A percentile compares a stretch with the other conserved stretches of the same genome.
These are phyloP conservation scores for Platanthera zijinensis DNA, from an alignment of 106 monocot species.

Conservation along the genomic window DNA sequence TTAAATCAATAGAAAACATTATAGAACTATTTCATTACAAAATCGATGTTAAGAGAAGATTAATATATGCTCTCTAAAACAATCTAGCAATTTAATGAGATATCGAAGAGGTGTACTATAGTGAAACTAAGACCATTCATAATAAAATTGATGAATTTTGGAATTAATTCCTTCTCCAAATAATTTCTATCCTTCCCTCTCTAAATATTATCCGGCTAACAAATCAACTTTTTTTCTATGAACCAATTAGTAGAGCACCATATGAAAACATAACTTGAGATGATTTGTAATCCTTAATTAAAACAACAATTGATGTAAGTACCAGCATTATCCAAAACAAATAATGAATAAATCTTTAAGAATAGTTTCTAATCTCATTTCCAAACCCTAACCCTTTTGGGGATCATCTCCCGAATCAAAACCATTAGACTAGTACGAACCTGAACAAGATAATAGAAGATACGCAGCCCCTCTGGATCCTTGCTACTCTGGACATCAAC, in stretches of 20 bases:
- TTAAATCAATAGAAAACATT: too few species aligned
- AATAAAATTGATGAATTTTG: too few species aligned
- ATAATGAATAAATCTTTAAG: too few species aligned
- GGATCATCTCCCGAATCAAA: not conserved
- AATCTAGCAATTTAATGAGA: too few species aligned
- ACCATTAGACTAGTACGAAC: slow-evolving; percentile 12
- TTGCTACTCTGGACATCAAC: slow-evolving; percentile 91
- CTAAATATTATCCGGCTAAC: too few species aligned
- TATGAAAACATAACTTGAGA: not conserved
- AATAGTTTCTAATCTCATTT: not conserved
- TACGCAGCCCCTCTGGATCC: slow-evolving; percentile 85
- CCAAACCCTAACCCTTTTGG: not conserved
- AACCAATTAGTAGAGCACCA: not conserved
- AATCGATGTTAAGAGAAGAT: too few species aligned
- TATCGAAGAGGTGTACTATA: too few species aligned
- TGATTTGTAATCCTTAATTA: not conserved
- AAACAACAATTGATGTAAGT: not conserved
- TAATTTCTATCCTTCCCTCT: too few species aligned
- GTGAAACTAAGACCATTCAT: too few species aligned
- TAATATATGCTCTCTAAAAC: too few species aligned
- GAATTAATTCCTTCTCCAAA: too few species aligned
- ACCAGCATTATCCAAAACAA: not conserved
- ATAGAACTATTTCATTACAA: too few species aligned
- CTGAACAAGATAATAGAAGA: slow-evolving; percentile 95
- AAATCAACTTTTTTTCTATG: not conserved